Base-by-base conservation (phyloP, 139 green algal genomes). In the Micromonas commoda region DNA sequence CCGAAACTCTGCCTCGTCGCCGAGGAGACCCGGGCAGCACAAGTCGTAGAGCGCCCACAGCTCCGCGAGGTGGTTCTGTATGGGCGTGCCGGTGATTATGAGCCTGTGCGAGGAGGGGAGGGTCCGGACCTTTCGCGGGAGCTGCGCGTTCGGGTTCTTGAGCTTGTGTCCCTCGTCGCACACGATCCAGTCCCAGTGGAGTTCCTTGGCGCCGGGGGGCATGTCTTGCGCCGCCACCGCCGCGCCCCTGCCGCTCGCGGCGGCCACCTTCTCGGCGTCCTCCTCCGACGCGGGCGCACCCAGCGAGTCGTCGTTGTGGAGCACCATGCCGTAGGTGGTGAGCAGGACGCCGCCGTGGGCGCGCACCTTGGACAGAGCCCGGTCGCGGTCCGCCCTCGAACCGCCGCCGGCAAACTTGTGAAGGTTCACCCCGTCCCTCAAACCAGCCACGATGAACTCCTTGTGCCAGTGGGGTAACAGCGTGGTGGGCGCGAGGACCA, bases 311-410 rank as follows among this genome's bases (percentile, higher is more conserved):
- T 83, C 73, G 77, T 97, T 96, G 86, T 95, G 87, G 78, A 85
- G 81, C 67, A 97, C 84, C 91, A 97, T 96, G 53, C 92, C 93
- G 78, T 97, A 97, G 1, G 93, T 97, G 3, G 92, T 96, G 60
- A 98, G 82, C 67, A 98, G 80, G 24, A 98, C 85, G 35, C 91
- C 88, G 4, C 85, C 84, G 38, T 51, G 52, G 71, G 78, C 74
- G 28, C 32, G 38, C n/a, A 51, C 37, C 31, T 66, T 54, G 5
- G 23, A 24, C 2, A 82, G 37, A 65, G 26, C 31, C 38, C 24
- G 31, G 13, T 60, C 68, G 24, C 51, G 57, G 13, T 73, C 68
- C 28, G 52, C 23, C 19, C n/a, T 78, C 34, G 21, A 31, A 23
- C 3, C 69, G 2, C 26, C 77, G 1, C 52, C 53, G 28, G 70